phyloP scores from a whole-genome alignment of 352 stramenopile genomes.

The Globisporangium emineosum region DNA sequence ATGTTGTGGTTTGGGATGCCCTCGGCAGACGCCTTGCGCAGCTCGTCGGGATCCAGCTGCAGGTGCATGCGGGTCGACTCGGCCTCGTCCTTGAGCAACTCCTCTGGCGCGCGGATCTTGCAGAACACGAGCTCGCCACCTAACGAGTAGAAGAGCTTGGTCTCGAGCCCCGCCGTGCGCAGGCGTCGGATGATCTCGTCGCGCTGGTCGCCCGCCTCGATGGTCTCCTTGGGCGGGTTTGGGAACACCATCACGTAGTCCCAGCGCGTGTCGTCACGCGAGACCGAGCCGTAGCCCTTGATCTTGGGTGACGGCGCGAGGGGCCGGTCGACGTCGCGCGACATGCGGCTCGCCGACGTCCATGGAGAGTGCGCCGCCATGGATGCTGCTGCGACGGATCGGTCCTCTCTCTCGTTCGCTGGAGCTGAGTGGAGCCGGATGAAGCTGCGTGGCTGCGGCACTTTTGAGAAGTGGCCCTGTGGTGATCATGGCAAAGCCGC shows the following conservation, averaged over 20 bases:
- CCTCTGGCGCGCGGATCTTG: conserved; percentile 75
- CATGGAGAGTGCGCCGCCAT: conserved; percentile 17
- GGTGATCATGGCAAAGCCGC: neutral
- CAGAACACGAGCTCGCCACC: conserved; percentile 72
- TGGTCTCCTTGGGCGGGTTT: conserved; percentile 59
- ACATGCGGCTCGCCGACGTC: conserved; percentile 22
- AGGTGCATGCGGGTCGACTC: conserved; percentile 74
- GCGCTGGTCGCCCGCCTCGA: conserved; percentile 58
- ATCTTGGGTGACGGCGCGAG: conserved; percentile 30
- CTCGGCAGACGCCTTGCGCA: conserved; percentile 59
- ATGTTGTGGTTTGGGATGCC: conserved; percentile 72
- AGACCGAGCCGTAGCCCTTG: conserved; percentile 46
- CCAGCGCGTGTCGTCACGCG: conserved; percentile 44
- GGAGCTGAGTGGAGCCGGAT: neutral
- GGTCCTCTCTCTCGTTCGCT: neutral
- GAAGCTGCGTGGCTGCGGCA: neutral
- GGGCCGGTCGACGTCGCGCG: conserved; percentile 19
- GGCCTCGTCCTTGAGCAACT: conserved; percentile 67
- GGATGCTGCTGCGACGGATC: neutral
- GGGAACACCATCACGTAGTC: conserved; percentile 87
- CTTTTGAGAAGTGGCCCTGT: conserved; percentile 9
- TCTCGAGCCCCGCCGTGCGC: conserved; percentile 53
- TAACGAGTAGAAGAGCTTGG: conserved; percentile 73
- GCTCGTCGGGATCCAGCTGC: conserved; percentile 59
- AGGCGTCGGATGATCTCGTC: conserved; percentile 80